Conservation (phyloP, 768 basidiomycete genomes). For the Austroboletus festivus region DNA sequence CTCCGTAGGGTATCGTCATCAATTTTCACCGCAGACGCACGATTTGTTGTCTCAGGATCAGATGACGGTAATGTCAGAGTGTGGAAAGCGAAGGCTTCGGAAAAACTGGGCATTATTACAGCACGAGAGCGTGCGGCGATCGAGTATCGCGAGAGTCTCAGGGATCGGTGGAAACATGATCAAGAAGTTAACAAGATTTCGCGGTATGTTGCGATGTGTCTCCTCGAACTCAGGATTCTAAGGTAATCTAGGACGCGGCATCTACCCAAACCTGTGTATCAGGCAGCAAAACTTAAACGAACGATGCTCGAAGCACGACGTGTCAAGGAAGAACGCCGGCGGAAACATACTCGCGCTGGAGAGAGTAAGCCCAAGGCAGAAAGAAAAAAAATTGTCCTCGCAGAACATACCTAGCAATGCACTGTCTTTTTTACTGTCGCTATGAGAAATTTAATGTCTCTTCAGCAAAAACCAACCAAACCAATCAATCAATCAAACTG, state of each 20-base stretch:
- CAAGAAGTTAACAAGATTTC: slow-evolving; percentile 75
- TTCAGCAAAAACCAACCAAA: not conserved
- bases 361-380: slow-evolving; percentile 87
- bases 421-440: slow-evolving; percentile 12
- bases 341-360: slow-evolving; percentile 85
- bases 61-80: slow-evolving; percentile 94
- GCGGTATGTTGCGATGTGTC: slow-evolving; percentile 49
- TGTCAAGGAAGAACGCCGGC: slow-evolving; percentile 90
- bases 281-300: slow-evolving; percentile 80
- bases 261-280: slow-evolving; percentile 88
- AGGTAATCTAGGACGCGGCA: slow-evolving; percentile 58
- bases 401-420: slow-evolving; percentile 55
- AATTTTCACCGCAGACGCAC: slow-evolving; percentile 84
- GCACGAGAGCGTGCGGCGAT: slow-evolving; percentile 87
- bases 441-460: slow-evolving; percentile 5
- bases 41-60: slow-evolving; percentile 87
- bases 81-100: slow-evolving; percentile 93
- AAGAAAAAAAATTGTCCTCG: slow-evolving; percentile 82
- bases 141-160: slow-evolving; percentile 87
- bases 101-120: slow-evolving; percentile 88
- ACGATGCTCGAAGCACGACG: slow-evolving; percentile 89
- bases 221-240: slow-evolving; percentile 2
- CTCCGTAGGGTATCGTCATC: slow-evolving; percentile 76
- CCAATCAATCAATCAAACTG: not conserved
- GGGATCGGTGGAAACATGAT: slow-evolving; percentile 87